Conservation (phyloP, 208 protist species). For the Leishmania aethiopica region DNA sequence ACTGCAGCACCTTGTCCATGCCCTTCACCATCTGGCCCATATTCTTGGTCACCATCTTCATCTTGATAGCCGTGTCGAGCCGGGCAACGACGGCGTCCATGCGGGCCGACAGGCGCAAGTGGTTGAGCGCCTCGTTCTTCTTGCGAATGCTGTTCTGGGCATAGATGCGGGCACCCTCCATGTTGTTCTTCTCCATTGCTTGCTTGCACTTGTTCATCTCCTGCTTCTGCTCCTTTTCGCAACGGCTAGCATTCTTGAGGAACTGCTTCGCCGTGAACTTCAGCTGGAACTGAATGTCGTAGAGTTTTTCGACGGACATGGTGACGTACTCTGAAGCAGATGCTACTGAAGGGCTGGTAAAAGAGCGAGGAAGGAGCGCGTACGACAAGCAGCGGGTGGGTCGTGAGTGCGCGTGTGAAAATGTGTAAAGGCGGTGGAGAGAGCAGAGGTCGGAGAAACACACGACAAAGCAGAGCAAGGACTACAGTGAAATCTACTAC, state of each 20-base stretch:
- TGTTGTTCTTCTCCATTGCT: slow-evolving; percentile 97
- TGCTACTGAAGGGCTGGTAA: neutral
- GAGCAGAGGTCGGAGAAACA: neutral
- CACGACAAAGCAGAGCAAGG: neutral
- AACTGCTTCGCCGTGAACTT: slow-evolving; percentile 97
- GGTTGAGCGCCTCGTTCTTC: slow-evolving; percentile 97
- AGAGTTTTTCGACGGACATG: slow-evolving; percentile 83
- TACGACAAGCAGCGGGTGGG: neutral
- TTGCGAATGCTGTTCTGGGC: slow-evolving; percentile 98
- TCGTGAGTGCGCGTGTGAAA: neutral
- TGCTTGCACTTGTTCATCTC: slow-evolving; percentile 94
- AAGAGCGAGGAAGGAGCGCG: slow-evolving; percentile 1
- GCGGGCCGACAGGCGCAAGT: slow-evolving; percentile 94
- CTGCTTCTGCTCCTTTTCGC: slow-evolving; percentile 94
- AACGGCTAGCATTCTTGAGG: slow-evolving; percentile 81
- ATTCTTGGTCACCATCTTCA: slow-evolving; percentile 93
- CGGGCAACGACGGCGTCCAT: slow-evolving; percentile 97
- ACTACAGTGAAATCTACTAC: neutral
- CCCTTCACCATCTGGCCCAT: slow-evolving; percentile 95
- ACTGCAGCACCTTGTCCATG: slow-evolving; percentile 94
- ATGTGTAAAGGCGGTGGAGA: neutral
- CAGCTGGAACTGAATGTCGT: slow-evolving; percentile 95
- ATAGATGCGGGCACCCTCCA: slow-evolving; percentile 97
- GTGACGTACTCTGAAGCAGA: neutral
- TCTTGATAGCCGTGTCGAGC: slow-evolving; percentile 95